A percentile compares a stretch with the other conserved stretches of the same genome.
Conservation (phyloP, 148 eudicot species). For the Gaultheria prostrata region DNA sequence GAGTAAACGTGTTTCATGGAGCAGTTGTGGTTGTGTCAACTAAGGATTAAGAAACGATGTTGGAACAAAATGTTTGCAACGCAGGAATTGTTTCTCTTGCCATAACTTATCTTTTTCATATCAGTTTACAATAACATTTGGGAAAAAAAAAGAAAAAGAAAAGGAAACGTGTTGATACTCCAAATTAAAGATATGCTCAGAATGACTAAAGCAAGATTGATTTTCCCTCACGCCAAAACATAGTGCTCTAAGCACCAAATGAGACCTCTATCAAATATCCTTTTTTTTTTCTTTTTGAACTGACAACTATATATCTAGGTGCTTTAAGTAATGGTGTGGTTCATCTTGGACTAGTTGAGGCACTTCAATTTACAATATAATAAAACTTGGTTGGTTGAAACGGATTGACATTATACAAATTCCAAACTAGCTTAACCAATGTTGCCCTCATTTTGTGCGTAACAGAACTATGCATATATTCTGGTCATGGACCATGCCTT, state of each 20-base stretch:
- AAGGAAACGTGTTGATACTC: background rate
- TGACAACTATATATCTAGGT: background rate
- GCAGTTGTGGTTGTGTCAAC: background rate
- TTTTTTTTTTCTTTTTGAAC: too few relatives aligned
- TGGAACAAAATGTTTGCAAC: too few relatives aligned
- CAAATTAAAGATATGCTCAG: background rate
- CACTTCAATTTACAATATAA: background rate
- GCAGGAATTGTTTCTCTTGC: too few relatives aligned
- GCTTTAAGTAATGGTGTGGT: background rate
- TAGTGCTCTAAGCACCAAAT: constrained; percentile 8
- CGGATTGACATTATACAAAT: background rate
- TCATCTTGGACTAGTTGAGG: background rate
- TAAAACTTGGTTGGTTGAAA: background rate
- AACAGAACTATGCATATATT: background rate
- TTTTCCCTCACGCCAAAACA: background rate
- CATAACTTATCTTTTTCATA: too few relatives aligned
- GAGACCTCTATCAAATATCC: background rate
- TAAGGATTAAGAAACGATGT: background rate
- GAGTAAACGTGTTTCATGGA: background rate
- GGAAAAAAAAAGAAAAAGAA: background rate
- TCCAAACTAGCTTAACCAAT: background rate
- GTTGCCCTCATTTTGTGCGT: background rate
- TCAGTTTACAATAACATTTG: background rate
- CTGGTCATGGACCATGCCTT: background rate
- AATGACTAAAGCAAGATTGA: background rate